These are phyloP conservation scores for Cryptococcus sp. DNA, from an alignment of 1,284 basidiomycete species.

Conservation along the genomic window DNA sequence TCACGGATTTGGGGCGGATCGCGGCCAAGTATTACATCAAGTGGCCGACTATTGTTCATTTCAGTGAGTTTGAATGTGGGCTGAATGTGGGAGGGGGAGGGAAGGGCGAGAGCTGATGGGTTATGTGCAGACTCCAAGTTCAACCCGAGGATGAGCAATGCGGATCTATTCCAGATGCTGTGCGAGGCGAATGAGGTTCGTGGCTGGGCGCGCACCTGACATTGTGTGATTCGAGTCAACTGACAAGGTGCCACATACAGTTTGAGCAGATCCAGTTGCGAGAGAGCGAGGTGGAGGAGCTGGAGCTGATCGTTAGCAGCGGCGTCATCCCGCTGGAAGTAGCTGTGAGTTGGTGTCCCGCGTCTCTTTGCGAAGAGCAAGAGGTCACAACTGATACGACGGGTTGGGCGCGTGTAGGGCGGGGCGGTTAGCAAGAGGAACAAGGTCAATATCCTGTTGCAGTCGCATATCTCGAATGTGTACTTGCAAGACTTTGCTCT, in stretches of 20 bases:
- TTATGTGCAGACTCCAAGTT: slow-evolving; percentile 60
- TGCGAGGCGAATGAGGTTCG: slow-evolving; percentile 84
- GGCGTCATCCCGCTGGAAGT: slow-evolving; percentile 71
- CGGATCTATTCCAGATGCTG: slow-evolving; percentile 82
- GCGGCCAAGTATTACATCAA: slow-evolving; percentile 96
- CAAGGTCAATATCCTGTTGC: slow-evolving; percentile 95
- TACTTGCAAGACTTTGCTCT: slow-evolving; percentile 92
- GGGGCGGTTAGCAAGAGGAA: slow-evolving; percentile 74
- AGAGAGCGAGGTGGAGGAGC: slow-evolving; percentile 82
- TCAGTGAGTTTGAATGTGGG: slow-evolving; percentile 53
- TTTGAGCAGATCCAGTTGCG: slow-evolving; percentile 94
- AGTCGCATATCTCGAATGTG: slow-evolving; percentile 80
- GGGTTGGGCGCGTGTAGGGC: slow-evolving; percentile 53
- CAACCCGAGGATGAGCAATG: slow-evolving; percentile 83
- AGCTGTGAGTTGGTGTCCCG: slow-evolving; percentile 26
- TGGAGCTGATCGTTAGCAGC: slow-evolving; percentile 63
- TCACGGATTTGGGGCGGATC: slow-evolving; percentile 87
- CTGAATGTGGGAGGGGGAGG: no score
- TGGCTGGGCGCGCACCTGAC: no score
- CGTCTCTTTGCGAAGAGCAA: background rate
- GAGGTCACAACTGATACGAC: background rate
- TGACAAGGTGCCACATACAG: slow-evolving; percentile 48
- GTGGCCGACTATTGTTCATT: slow-evolving; percentile 80
- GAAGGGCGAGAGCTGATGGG: no score
- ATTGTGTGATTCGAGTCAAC: background rate